These are phyloP conservation scores for Fragaria iinumae DNA, from an alignment of 306 rosid genomes.

Conservation along the genomic window DNA sequence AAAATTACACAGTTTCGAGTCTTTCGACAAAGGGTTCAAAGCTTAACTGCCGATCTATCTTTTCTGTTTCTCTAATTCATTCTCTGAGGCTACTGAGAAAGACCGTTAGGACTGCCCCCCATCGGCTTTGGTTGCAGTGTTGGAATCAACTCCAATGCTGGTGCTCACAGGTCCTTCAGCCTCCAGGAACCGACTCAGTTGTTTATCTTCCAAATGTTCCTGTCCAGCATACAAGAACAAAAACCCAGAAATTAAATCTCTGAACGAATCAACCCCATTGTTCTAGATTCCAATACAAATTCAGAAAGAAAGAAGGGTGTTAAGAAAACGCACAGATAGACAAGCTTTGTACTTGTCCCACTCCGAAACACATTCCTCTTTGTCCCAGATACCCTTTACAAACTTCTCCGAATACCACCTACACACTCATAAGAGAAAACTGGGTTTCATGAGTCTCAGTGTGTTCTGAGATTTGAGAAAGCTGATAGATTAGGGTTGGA, in stretches of 20 bases:
- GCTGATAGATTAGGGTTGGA: constrained; percentile 25
- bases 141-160: too few relatives aligned
- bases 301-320: neutral
- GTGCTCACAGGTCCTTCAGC: constrained; percentile 41
- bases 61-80: neutral
- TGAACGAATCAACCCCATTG: neutral
- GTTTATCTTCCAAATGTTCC: constrained; percentile 72
- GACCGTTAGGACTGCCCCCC: neutral
- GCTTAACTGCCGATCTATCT: neutral
- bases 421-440: neutral
- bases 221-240: constrained; percentile 21
- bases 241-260: neutral
- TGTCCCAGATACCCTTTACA: constrained; percentile 69
- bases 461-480: neutral
- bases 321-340: constrained; percentile 50
- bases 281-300: too few relatives aligned
- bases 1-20: neutral
- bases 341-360: constrained; percentile 87
- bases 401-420: constrained; percentile 83
- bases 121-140: neutral
- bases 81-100: neutral
- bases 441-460: neutral
- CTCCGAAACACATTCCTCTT: constrained; percentile 66
- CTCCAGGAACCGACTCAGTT: constrained; percentile 68
- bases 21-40: too few relatives aligned